Conservation (phyloP, 2,329 filamentous ascomycete species). For the Alternaria conjuncta region DNA sequence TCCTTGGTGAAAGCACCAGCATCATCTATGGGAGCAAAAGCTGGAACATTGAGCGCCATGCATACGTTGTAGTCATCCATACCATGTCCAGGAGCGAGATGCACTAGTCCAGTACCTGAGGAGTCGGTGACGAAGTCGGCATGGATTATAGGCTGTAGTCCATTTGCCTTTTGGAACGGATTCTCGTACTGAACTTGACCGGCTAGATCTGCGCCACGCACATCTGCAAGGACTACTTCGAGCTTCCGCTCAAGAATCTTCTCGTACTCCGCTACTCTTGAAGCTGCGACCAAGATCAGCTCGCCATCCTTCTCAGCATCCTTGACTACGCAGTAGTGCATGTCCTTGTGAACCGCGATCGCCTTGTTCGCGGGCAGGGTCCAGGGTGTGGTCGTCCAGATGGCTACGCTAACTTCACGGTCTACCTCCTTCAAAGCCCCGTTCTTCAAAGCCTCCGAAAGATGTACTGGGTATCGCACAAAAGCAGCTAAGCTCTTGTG, state of each 20-base stretch:
- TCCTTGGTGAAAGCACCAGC: slow-evolving; percentile 80
- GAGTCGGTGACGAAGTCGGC: slow-evolving; percentile 88
- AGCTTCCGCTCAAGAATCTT: slow-evolving; percentile 44
- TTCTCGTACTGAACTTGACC: slow-evolving; percentile 71
- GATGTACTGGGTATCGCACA: slow-evolving; percentile 74
- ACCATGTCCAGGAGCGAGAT: slow-evolving; percentile 91
- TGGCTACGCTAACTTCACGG: slow-evolving; percentile 70
- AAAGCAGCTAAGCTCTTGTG: slow-evolving; percentile 77
- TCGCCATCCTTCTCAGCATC: slow-evolving; percentile 51
- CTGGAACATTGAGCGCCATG: slow-evolving; percentile 69
- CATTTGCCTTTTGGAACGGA: slow-evolving; percentile 66
- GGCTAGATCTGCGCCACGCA: slow-evolving; percentile 70
- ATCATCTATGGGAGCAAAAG: slow-evolving; percentile 83
- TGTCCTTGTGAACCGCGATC: slow-evolving; percentile 77
- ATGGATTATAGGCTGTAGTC: slow-evolving; percentile 74
- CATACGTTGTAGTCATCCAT: slow-evolving; percentile 95
- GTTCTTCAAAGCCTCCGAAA: slow-evolving; percentile 53
- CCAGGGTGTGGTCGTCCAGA: slow-evolving; percentile 99
- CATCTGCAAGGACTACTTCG: slow-evolving; percentile 59
- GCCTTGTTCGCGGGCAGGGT: slow-evolving; percentile 92
- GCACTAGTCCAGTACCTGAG: slow-evolving; percentile 95
- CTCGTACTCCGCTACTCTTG: slow-evolving; percentile 65
- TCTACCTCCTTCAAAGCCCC: slow-evolving; percentile 38
- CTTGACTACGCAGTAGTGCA: slow-evolving; percentile 75
- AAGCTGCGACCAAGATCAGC: slow-evolving; percentile 73